Conservation (phyloP, 805 yeast species). For the Starmerella etchellsii region DNA sequence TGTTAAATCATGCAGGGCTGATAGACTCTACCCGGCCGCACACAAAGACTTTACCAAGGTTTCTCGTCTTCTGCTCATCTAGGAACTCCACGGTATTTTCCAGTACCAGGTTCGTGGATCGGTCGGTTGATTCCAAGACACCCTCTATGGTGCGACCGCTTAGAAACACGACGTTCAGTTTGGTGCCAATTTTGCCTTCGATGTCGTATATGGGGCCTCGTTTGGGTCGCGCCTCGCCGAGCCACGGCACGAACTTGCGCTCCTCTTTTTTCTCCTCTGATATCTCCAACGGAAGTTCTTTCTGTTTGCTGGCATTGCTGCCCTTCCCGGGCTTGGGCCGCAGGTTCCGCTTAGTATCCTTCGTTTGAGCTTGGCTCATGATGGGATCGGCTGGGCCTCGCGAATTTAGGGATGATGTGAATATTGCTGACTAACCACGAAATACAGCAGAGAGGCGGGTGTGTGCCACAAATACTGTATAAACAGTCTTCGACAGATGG, state of each 20-base stretch:
- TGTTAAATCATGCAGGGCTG: background rate
- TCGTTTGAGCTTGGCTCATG: background rate
- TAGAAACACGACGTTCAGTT: constrained; percentile 62
- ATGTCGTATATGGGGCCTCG: constrained; percentile 82
- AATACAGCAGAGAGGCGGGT: no score
- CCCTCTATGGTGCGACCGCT: constrained; percentile 85
- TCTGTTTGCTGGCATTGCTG: background rate
- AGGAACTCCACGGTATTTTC: constrained; percentile 46
- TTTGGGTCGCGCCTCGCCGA: constrained; percentile 57
- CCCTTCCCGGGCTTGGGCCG: constrained; percentile 2
- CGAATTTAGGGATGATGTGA: background rate
- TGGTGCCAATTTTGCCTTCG: constrained; percentile 58
- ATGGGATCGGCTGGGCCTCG: no score
- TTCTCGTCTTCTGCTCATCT: constrained; percentile 38
- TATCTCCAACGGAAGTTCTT: background rate
- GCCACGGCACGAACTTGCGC: constrained; percentile 24
- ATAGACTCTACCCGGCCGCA: constrained; percentile 18
- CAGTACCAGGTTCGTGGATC: constrained; percentile 72
- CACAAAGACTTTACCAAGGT: constrained; percentile 37
- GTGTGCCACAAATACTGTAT: no score
- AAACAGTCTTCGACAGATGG: background rate
- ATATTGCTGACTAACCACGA: background rate
- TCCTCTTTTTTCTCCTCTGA: constrained; percentile 24
- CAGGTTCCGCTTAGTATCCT: background rate
- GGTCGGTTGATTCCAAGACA: constrained; percentile 79